Evolutionary conservation across 345 rosid species (phyloP), one percentile per base, ranked within the genome.

Genomic region (Salix brachista): DNA sequence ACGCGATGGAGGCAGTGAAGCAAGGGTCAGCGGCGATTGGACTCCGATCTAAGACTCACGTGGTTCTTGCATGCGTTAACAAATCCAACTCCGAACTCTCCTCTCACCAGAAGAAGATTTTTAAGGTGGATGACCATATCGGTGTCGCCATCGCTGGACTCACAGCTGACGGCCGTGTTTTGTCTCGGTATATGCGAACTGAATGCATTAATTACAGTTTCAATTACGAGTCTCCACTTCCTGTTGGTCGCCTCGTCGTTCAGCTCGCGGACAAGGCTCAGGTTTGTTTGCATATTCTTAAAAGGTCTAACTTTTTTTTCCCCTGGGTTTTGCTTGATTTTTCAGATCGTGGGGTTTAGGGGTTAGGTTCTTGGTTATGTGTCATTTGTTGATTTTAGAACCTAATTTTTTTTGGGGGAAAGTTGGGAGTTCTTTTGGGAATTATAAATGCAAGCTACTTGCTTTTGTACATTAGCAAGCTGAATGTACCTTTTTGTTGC

Each of bases 11-110:
- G 87, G 98, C 99, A 17, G 97, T 96, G 79, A 96, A 96, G 83
- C 99, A 96, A 82, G 99, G 99, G 39, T 96, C 98, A 19, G 99
- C 98, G 8, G 99, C 99, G 48, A 96, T 96, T 54, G 99, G 99
- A 0, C 95, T 96, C 90, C 94, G 99, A 94, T 96, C 99, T 79
- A 93, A 88, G 84, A 82, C 94, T 61, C 99, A 96, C 83, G 97
- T 90, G 36, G 97, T 96, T 16, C 85, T 94, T 67, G 98, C 89
- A 28, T 96, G 95, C 77, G 96, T 96, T 50, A 96, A 96, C 86
- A 96, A 96, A 85, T 87, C 98, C 78, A 90, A 92, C 75, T 91
- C 91, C 12, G 98, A 94, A 88, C 92, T 96, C 61, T 94, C 99
- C 23, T 96, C 99, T 28, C 97, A 96, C 81, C 99, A 91, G 90